Evolutionary conservation across 106 monocot genomes (phyloP).

Genomic region (Allium sativum): DNA sequence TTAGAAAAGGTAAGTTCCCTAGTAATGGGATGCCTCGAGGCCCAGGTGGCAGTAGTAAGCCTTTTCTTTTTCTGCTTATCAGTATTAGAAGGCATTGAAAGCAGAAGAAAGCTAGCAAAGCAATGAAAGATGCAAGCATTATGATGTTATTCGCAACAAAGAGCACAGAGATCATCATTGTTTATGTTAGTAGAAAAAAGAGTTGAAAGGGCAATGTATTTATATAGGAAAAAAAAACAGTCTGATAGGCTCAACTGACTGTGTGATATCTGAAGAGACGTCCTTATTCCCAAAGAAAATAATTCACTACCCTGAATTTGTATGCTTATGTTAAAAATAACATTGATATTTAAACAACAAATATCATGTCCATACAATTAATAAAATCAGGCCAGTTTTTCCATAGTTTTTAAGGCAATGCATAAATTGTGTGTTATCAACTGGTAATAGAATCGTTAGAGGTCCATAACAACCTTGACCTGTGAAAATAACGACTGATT

Average conservation of each 20-base stretch:
- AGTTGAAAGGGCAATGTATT: neutral
- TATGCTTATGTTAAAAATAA: neutral
- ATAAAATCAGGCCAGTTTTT: too few relatives aligned
- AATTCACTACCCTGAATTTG: neutral
- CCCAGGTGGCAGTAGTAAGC: constrained; percentile 5
- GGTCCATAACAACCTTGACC: too few relatives aligned
- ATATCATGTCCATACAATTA: neutral
- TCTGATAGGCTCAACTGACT: constrained; percentile 1
- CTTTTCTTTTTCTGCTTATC: neutral
- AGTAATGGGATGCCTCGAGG: constrained; percentile 20
- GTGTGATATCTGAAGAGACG: neutral
- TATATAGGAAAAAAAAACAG: neutral
- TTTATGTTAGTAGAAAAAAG: constrained; percentile 3
- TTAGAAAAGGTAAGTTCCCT: constrained; percentile 19
- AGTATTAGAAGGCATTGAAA: neutral
- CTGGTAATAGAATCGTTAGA: too few relatives aligned
- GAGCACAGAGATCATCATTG: neutral
- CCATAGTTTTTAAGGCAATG: too few relatives aligned
- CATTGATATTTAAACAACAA: neutral
- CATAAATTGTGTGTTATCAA: too few relatives aligned
- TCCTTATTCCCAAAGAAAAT: neutral
- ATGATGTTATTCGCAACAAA: neutral
- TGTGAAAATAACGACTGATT: too few relatives aligned
- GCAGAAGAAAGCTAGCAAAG: neutral
- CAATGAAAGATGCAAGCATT: neutral